Conservation (phyloP, 257 asterid species). For the Plantago major region DNA sequence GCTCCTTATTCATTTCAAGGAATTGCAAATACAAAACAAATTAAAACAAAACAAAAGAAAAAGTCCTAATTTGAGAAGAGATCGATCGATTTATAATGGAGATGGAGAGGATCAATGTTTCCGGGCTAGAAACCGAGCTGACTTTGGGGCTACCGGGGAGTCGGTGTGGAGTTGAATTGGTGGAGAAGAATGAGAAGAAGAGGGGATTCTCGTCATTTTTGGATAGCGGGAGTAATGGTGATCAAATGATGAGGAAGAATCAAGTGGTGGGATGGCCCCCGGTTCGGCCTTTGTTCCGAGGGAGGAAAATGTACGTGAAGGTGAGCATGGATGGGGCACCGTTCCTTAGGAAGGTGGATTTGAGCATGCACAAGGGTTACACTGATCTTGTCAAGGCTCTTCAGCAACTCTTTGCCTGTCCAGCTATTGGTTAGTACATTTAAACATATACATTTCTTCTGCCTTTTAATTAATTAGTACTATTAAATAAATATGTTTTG, state of each 20-base stretch:
- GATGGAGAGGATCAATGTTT: conserved; percentile 38
- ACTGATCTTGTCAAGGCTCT: conserved; percentile 50
- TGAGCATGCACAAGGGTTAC: conserved; percentile 42
- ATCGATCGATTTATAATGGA: not conserved
- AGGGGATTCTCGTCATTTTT: conserved; percentile 47
- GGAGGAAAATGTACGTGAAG: conserved; percentile 52
- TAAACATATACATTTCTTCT: no score
- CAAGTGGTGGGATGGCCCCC: conserved; percentile 95
- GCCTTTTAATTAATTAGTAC: no score
- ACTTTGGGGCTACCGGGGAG: conserved; percentile 74
- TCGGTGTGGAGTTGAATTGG: conserved; percentile 19
- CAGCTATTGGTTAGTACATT: conserved; percentile 43
- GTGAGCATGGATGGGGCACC: conserved; percentile 95
- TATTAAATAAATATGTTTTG: no score
- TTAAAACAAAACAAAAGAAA: not conserved
- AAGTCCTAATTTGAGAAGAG: no score
- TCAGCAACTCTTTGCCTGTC: conserved; percentile 53
- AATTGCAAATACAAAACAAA: not conserved
- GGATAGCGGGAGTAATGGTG: conserved; percentile 17
- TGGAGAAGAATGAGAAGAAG: conserved; percentile 43
- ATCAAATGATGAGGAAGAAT: conserved; percentile 25
- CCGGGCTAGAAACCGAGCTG: conserved; percentile 74
- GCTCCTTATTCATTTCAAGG: not conserved
- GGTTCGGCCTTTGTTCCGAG: conserved; percentile 36
- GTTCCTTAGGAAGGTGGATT: conserved; percentile 67